Conservation (phyloP, 305 asterid genomes). For the Fraxinus xanthoxyloides region DNA sequence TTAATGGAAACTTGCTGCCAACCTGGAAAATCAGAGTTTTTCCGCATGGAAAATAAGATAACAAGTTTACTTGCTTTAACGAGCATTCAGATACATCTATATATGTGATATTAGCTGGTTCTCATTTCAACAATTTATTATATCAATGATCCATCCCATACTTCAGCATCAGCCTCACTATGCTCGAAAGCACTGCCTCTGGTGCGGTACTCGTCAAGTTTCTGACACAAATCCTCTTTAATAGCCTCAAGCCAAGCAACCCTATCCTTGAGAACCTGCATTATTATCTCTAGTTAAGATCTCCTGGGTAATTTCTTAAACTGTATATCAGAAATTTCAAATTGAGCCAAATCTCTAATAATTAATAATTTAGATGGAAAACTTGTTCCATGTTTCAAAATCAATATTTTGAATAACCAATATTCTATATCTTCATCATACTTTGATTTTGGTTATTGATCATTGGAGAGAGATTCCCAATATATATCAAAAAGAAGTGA, state of each 20-base stretch:
- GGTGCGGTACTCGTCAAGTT: conserved; percentile 64
- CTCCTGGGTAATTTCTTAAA: neutral
- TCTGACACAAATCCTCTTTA: conserved; percentile 81
- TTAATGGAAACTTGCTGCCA: conserved; percentile 43
- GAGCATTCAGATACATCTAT: neutral
- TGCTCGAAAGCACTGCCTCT: conserved; percentile 52
- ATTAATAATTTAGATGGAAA: neutral
- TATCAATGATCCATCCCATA: conserved; percentile 19
- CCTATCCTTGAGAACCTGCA: conserved; percentile 82
- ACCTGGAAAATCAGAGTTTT: conserved; percentile 36
- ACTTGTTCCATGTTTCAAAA: neutral
- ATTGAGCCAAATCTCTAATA: neutral
- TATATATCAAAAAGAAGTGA: neutral
- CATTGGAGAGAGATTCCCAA: neutral
- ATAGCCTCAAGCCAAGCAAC: conserved; percentile 89
- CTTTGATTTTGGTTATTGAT: neutral
- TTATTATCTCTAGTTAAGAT: conserved; percentile 18
- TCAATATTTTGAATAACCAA: neutral
- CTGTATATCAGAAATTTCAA: neutral
- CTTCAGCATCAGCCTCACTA: conserved; percentile 51
- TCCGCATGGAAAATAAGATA: neutral
- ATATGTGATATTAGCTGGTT: neutral
- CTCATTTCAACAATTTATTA: neutral
- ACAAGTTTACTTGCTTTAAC: conserved; percentile 3
- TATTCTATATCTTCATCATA: neutral